phyloP scores from a whole-genome alignment of 2,329 filamentous ascomycete genomes.

The Penicillium sumatraense region DNA sequence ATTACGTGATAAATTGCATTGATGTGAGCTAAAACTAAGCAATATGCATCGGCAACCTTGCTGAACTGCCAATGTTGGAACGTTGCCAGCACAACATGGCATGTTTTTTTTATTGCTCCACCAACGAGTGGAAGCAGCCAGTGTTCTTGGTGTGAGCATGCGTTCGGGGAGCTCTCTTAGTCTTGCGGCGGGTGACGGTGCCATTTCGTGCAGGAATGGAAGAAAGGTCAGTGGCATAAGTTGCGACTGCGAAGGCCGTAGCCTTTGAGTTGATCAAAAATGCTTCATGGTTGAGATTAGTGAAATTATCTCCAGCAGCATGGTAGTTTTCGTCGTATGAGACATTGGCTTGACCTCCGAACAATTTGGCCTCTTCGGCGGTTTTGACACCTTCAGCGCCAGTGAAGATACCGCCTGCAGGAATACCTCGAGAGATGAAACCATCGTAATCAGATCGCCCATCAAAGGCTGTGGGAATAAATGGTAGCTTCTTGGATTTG shows the following conservation, averaged over 20 bases:
- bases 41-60: too few relatives aligned
- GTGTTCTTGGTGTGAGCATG: conserved; percentile 23
- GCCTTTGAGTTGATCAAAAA: conserved; percentile 32
- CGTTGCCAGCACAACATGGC: neutral
- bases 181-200: conserved; percentile 2
- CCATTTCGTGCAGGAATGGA: conserved; percentile 23
- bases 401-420: conserved; percentile 75
- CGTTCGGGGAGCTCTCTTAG: conserved; percentile 7
- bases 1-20: too few relatives aligned
- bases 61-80: neutral
- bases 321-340: conserved; percentile 64
- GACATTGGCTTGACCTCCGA: conserved; percentile 71
- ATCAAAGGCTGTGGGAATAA: conserved; percentile 74
- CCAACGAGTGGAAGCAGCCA: conserved; percentile 28
- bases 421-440: conserved; percentile 74
- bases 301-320: conserved; percentile 55
- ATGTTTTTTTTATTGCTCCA: neutral
- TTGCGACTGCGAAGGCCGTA: conserved; percentile 33
- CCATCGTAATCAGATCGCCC: conserved; percentile 80
- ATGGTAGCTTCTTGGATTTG: conserved; percentile 63
- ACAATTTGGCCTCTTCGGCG: conserved; percentile 64
- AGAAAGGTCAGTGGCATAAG: conserved; percentile 29
- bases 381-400: conserved; percentile 80
- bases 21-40: too few relatives aligned
- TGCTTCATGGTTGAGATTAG: conserved; percentile 54